Evolutionary conservation across 2,329 filamentous ascomycete genomes (phyloP), one percentile per base, ranked within the genome.

Genomic region (Penicillium sumatraense): DNA sequence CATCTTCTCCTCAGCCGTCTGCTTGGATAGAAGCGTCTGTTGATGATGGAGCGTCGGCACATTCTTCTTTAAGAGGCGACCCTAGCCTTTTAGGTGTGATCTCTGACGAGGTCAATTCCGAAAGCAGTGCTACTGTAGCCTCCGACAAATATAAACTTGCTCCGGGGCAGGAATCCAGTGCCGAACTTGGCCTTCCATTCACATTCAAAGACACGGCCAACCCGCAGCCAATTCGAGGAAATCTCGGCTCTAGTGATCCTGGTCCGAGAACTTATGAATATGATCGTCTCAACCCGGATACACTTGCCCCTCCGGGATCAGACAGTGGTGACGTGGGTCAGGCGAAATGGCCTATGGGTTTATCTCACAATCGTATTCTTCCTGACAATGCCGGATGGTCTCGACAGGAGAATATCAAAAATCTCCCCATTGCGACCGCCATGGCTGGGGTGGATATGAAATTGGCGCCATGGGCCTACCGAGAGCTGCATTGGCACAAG

Each of bases 381-480:
- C 44, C 51, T n/a, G 45, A 45, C 4, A 35, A 27, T 23, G 45
- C 51, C 18, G 51, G 51, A 11, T 53, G 51, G 51, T 53, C 51
- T 14, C 44, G 51, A 27, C 44, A 53, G 29, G 44, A 53, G 27
- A 53, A 53, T 7, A 41, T 46, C 11, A 20, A 49, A 3, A 29
- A 40, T 42, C 51, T 53, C 14, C 44, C 51, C 13, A 20, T 20
- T 7, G 51, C 51, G 11, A 53, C 51, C 4, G 35, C 20, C 5
- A 53, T 53, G 51, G 44, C 51, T 3, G 51, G 51, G 2, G 51
- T 53, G 3, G 51, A 53, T 27, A 53, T 53, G 51, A 53, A 49
- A n/a, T 21, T 53, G 11, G 45, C 45, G 0, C 45, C 51, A 2
- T 53, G 51, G 51, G 51, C 44, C 6, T 53, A 53, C 16, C 27